phyloP scores from a whole-genome alignment of 441 rosid species.

The Pelargonium myrrhifolium region DNA sequence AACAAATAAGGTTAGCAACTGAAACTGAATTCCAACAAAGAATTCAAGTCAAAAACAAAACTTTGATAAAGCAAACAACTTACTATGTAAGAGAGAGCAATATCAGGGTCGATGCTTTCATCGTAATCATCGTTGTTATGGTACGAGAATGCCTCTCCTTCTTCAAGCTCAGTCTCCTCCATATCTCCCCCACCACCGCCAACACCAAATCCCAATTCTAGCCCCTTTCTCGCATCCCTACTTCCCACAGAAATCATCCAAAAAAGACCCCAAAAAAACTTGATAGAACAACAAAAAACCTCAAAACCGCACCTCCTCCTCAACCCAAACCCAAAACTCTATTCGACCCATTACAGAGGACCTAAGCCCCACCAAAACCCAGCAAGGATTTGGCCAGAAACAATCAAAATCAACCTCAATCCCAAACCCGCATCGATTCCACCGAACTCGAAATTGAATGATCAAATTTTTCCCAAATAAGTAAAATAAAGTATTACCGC shows the following conservation, averaged over 20 bases:
- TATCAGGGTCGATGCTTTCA: conserved; percentile 59
- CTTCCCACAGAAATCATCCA: conserved; percentile 1
- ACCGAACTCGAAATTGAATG: neutral
- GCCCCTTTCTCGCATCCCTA: conserved; percentile 21
- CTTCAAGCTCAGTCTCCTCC: conserved; percentile 94
- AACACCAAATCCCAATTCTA: conserved; percentile 46
- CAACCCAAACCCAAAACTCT: neutral
- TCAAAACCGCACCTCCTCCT: neutral
- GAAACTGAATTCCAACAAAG: conserved; percentile 33
- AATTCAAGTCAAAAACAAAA: neutral
- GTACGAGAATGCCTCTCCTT: conserved; percentile 92
- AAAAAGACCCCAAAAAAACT: neutral
- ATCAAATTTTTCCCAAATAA: neutral
- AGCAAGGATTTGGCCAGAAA: neutral
- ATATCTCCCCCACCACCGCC: conserved; percentile 37
- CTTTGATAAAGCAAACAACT: conserved; percentile 19
- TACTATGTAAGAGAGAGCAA: conserved; percentile 76
- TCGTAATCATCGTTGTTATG: conserved; percentile 39
- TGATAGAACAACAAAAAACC: neutral
- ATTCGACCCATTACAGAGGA: neutral
- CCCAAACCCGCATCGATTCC: neutral
- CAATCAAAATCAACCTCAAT: conserved; percentile 1
- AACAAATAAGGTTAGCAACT: conserved; percentile 84
- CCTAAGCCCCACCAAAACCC: conserved; percentile 4
- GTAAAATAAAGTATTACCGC: neutral